These are phyloP conservation scores for Plectosphaerella sp. DNA, from an alignment of 2,329 filamentous ascomycete species.

Conservation along the genomic window DNA sequence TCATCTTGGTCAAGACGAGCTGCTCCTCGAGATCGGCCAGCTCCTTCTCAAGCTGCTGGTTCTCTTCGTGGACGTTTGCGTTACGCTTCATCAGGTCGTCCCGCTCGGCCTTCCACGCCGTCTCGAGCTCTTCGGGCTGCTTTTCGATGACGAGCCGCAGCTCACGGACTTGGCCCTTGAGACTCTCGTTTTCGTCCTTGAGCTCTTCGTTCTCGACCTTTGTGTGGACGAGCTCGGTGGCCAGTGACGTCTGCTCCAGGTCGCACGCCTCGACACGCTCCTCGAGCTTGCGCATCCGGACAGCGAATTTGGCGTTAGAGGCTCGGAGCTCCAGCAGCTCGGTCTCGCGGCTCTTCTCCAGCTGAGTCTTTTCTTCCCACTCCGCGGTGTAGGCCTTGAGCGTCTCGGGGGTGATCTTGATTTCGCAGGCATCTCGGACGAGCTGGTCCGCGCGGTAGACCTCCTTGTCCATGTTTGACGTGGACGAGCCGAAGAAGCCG, in stretches of 20 bases:
- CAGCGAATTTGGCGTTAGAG: constrained; percentile 62
- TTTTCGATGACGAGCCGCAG: constrained; percentile 82
- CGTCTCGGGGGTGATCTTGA: constrained; percentile 79
- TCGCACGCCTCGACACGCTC: constrained; percentile 85
- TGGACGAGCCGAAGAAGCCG: constrained; percentile 93
- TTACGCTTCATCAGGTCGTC: constrained; percentile 91
- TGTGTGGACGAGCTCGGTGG: constrained; percentile 83
- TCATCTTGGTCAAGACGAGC: constrained; percentile 90
- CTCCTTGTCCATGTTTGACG: constrained; percentile 86
- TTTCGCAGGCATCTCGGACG: constrained; percentile 84
- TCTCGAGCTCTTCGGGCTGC: constrained; percentile 85
- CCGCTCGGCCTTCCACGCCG: constrained; percentile 75
- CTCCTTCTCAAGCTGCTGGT: constrained; percentile 81
- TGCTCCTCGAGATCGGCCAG: constrained; percentile 89
- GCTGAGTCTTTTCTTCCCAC: constrained; percentile 87
- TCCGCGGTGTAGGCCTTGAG: constrained; percentile 77
- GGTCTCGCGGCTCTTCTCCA: constrained; percentile 75
- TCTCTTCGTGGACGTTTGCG: constrained; percentile 90
- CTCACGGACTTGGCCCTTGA: constrained; percentile 81
- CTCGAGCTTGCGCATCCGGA: constrained; percentile 79
- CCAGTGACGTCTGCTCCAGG: constrained; percentile 83
- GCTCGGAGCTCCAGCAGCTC: constrained; percentile 73
- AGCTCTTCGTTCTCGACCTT: constrained; percentile 93
- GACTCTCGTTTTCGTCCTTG: constrained; percentile 81
- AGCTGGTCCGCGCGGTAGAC: constrained; percentile 92